Base-by-base conservation (phyloP, 768 basidiomycete genomes). In the Kondoa malvinella region DNA sequence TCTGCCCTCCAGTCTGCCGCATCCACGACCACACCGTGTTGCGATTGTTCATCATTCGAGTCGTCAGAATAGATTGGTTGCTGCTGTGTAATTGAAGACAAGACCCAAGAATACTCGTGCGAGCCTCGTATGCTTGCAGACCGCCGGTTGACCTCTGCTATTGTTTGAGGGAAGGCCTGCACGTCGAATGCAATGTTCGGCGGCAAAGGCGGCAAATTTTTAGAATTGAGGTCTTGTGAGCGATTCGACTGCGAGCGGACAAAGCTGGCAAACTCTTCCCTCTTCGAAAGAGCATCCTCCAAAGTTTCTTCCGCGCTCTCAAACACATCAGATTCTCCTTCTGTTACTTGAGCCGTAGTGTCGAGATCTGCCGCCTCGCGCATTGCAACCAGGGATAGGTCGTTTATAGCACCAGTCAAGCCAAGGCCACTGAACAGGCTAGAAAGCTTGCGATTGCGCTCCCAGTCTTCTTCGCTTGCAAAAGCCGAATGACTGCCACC, bases 361-460 rank as follows among this genome's bases (percentile, higher is more conserved):
- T 63, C 58, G 8, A 60, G 12, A 12, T 60, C 58, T 25, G 58
- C 58, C 14, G 8, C 29, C n/a, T 27, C 61, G 3, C 30, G 3
- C 12, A 12, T 31, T 3, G 61, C 16, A 27, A n/a, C 16, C 12
- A 32, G 8, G 21, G 64, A 29, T 16, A n/a, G 29, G n/a, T 65
- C 25, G 29, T 29, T 34, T 4, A 27, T 56, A 4, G 31, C 21
- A 3, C 65, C 65, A 2, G 69, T 56, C 15, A 69, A 58, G n/a
- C 67, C 68, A 4, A 69, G 57, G 2, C 67, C 67, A 21, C 34
- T 56, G 26, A 69, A 56, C 57, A 69, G 40, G 59, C 68, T 69
- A 2, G 68, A 69, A 4, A 69, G 34, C 4, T 65, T 29, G 12
- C 68, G 25, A 34, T 69, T 60, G 2, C 68, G 65, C 34, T 67